Percentiles rank a stretch among this genome's conserved stretches.
These are phyloP conservation scores for Irpex sp. DNA, from an alignment of 1,284 basidiomycete species.

Conservation along the genomic window DNA sequence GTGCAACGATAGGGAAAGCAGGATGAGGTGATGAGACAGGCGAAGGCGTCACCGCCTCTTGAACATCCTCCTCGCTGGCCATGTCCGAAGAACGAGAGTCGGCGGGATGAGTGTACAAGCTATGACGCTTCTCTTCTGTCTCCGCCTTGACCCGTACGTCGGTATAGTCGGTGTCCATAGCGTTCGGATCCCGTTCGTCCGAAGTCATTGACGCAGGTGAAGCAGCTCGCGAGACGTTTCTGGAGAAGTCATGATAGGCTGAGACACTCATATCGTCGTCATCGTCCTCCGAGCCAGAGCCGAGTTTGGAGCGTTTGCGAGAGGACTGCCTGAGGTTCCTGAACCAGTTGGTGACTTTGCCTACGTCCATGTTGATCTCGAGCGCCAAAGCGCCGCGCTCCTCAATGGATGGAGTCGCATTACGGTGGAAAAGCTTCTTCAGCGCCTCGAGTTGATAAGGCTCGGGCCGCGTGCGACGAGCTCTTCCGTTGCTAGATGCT, in stretches of 20 bases:
- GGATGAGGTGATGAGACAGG: conserved; percentile 52
- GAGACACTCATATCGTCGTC: conserved; percentile 25
- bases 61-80: conserved; percentile 58
- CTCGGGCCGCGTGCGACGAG: conserved; percentile 71
- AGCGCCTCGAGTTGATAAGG: conserved; percentile 71
- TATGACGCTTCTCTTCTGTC: conserved; percentile 12
- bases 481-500: conserved; percentile 23
- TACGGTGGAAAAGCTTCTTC: conserved; percentile 62
- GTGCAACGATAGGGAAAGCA: conserved; percentile 8
- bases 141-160: conserved; percentile 9
- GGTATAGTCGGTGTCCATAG: conserved; percentile 33
- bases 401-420: conserved; percentile 74
- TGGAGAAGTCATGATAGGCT: conserved; percentile 18
- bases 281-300: conserved; percentile 31
- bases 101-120: conserved; percentile 22
- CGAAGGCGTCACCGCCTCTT: conserved; percentile 69
- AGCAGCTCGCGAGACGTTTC: conserved; percentile 23
- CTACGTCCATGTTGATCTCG: conserved; percentile 75
- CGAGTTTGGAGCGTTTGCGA: conserved; percentile 45
- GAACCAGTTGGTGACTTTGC: conserved; percentile 86
- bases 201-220: conserved; percentile 34
- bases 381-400: conserved; percentile 65
- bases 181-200: conserved; percentile 31
- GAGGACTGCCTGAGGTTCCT: conserved; percentile 73
- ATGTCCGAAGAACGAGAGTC: conserved; percentile 40